Conservation (phyloP, 1,139 yeast species). For the Nakaseomyces uthaithaninus region DNA sequence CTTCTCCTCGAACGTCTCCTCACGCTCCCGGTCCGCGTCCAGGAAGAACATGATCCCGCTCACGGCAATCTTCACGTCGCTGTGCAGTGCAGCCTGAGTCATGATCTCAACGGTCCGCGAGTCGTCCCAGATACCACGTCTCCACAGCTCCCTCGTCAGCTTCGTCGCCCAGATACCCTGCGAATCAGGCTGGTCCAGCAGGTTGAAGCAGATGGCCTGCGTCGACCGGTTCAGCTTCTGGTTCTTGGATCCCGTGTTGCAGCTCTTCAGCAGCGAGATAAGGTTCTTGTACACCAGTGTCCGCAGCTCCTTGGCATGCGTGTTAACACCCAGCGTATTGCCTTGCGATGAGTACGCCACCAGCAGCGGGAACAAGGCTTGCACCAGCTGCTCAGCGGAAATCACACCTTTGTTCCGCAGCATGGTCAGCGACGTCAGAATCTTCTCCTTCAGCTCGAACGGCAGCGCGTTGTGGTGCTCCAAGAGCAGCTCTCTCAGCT, state of each 20-base stretch:
- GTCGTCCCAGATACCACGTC: constrained; percentile 97
- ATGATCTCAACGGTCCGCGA: constrained; percentile 90
- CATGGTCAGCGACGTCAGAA: constrained; percentile 83
- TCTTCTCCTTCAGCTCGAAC: constrained; percentile 84
- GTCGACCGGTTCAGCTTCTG: constrained; percentile 83
- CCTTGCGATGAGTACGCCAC: constrained; percentile 43
- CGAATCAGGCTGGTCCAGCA: constrained; percentile 67
- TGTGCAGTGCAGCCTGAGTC: constrained; percentile 88
- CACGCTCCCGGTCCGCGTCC: constrained; percentile 94
- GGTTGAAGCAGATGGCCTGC: constrained; percentile 81
- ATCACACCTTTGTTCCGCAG: constrained; percentile 81
- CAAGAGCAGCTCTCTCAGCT: constrained; percentile 56
- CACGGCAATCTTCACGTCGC: constrained; percentile 77
- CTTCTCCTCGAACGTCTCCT: constrained; percentile 66
- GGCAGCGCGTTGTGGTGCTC: constrained; percentile 74
- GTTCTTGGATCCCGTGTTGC: constrained; percentile 71
- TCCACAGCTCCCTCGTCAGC: constrained; percentile 90
- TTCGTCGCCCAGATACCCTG: constrained; percentile 96
- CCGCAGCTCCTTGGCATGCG: constrained; percentile 76
- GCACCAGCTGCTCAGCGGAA: constrained; percentile 69
- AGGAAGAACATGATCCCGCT: constrained; percentile 87
- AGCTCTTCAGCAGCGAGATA: constrained; percentile 67
- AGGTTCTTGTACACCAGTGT: constrained; percentile 74
- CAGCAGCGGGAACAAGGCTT: constrained; percentile 79
- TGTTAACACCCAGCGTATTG: constrained; percentile 39